These are phyloP conservation scores for Athelia sp. DNA, from an alignment of 1,284 basidiomycete genomes.

Conservation along the genomic window DNA sequence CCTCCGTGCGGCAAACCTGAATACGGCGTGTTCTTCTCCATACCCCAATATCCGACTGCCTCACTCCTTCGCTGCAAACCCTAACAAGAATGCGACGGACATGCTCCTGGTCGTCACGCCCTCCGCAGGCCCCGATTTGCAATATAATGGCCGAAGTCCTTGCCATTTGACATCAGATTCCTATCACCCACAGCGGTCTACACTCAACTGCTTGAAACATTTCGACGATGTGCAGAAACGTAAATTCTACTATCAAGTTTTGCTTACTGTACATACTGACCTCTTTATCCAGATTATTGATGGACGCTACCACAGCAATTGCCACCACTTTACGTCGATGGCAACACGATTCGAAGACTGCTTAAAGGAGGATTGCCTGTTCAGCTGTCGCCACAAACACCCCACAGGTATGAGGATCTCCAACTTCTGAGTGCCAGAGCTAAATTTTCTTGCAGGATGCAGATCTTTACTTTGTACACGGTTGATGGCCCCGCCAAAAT, in stretches of 20 bases:
- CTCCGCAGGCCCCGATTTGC: slow-evolving; percentile 10
- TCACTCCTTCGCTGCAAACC: slow-evolving; percentile 27
- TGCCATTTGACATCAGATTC: slow-evolving; percentile 8
- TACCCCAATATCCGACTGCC: slow-evolving; percentile 21
- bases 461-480: slow-evolving; percentile 53
- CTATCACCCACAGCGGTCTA: slow-evolving; percentile 2
- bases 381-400: slow-evolving; percentile 64
- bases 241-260: slow-evolving; percentile 33
- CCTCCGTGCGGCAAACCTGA: slow-evolving; percentile 17
- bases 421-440: not conserved
- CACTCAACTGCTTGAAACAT: slow-evolving; percentile 13
- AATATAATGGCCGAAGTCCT: slow-evolving; percentile 10
- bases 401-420: slow-evolving; percentile 38
- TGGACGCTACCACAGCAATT: slow-evolving; percentile 66
- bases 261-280: slow-evolving; percentile 8
- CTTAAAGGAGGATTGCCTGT: slow-evolving; percentile 56
- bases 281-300: slow-evolving; percentile 57
- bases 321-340: slow-evolving; percentile 75
- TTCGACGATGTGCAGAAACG: slow-evolving; percentile 70
- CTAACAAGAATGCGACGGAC: slow-evolving; percentile 37
- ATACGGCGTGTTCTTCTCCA: slow-evolving; percentile 12
- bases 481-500: slow-evolving; percentile 64
- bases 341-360: slow-evolving; percentile 69
- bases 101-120: slow-evolving; percentile 25
- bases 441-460: slow-evolving; percentile 42